These are phyloP conservation scores for Suhomyces tanzawaensis DNA, from an alignment of 805 yeast species.

Conservation along the genomic window DNA sequence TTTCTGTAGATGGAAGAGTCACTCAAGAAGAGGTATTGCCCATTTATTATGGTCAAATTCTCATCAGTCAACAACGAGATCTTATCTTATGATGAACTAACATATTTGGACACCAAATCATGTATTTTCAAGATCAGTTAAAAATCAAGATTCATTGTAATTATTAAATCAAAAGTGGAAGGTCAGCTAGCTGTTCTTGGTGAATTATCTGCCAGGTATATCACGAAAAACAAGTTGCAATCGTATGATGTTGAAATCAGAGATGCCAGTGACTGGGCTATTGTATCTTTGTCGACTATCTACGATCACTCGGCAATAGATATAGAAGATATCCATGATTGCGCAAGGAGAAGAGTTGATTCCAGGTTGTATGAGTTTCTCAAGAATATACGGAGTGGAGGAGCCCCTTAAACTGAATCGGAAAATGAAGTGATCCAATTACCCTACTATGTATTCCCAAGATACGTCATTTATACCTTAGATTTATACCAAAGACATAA, in stretches of 20 bases:
- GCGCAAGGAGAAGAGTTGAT: background rate
- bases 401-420: too few species aligned
- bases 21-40: too few species aligned
- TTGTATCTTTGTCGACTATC: background rate
- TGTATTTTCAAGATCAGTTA: background rate
- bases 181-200: background rate
- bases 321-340: background rate
- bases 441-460: too few species aligned
- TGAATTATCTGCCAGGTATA: background rate
- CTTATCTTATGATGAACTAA: background rate
- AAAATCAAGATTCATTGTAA: background rate
- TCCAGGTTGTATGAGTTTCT: too few species aligned
- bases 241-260: background rate
- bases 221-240: background rate
- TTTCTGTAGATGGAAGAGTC: too few species aligned
- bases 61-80: background rate
- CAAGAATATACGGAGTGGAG: too few species aligned
- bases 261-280: background rate
- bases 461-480: too few species aligned
- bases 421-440: too few species aligned
- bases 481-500: too few species aligned
- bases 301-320: background rate
- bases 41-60: too few species aligned
- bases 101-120: background rate
- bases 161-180: background rate